Evolutionary conservation across 2,329 filamentous ascomycete species (phyloP), one percentile per base, ranked within the genome.

Genomic region (Hymenoscyphus albidus): DNA sequence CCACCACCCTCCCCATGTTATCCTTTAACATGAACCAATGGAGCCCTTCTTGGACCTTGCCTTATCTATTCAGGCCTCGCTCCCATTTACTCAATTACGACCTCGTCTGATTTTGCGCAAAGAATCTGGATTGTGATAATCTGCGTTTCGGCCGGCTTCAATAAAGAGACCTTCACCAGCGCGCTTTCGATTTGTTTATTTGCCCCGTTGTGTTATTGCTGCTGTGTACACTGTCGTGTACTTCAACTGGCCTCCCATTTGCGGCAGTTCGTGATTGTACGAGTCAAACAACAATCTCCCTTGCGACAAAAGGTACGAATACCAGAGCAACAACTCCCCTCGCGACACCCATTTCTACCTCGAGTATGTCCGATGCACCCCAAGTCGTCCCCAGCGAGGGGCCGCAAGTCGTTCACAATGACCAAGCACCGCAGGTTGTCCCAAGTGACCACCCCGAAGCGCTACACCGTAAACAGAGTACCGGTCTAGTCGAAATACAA

Each of bases 381-480:
- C 32, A 61, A 54, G 59, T 61, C 27, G 40, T 35, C 22, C n/a
- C 59, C 2, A 40, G 40, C 42, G 35, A 42, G 1, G 63, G 60
- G 12, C 64, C 40, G 16, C 58, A 61, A n/a, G 44, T 58, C 35
- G 61, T 48, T 16, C 51, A n/a, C 16, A 32, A n/a, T 13, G n/a
- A 57, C 14, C n/a, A 48, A 27, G 62, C 62, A 40, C 56, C 62
- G n/a, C n/a, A 63, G 32, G 62, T 60, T 13, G 40, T 59, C 27
- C 40, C 56, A 54, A 40, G 22, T 22, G 18, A 44, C 9, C 60
- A 61, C 32, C 54, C 39, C 48, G 62, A 62, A 13, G 42, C 67
- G 38, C 67, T 66, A 44, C 67, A 70, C 10, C 58, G 69, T 42
- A 65, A 65, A 59, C 68, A 64, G 61, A 69, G 65, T 61, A 60